Evolutionary conservation across 768 basidiomycete genomes (phyloP), one percentile per base, ranked within the genome.

Genomic region (Scleroderma citrinum): DNA sequence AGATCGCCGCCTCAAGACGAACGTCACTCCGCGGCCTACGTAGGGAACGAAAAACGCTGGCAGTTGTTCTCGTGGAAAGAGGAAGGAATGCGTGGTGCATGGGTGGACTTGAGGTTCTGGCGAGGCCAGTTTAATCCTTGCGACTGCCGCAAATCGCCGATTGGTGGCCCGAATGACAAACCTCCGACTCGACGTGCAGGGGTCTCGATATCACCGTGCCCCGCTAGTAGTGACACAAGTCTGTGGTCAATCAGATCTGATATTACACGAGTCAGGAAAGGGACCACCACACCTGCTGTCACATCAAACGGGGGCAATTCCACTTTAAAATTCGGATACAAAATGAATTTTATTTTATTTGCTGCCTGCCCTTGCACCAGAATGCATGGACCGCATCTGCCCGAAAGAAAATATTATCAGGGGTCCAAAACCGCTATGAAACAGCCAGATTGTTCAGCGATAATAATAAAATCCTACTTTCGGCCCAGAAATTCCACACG

Each of bases 401-500:
- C 76, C 75, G 67, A 74, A 76, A 23, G 32, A 21, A 16, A 19
- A 44, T 44, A 44, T 44, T 76, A 75, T 75, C 73, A 76, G 76
- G 77, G 77, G 75, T 69, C 71, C 75, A 65, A 74, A 70, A 42
- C 47, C 50, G 64, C 66, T 69, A 70, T 68, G 60, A 72, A 34
- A 73, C 70, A 71, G 68, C 59, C 68, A 71, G 73, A 75, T 75
- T 71, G 73, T 65, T 59, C 64, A 57, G 68, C 64, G 71, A 78
- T 76, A 76, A 77, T 79, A 76, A 81, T 75, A 73, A 76, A 31
- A 71, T 70, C 68, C 71, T 72, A 63, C 67, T 69, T 77, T 79
- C 78, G 71, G 75, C 59, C 59, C 62, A 60, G 64, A 73, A 76
- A n/a, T 73, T 77, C 73, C 78, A 81, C 77, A 78, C 81, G 77